A percentile compares a stretch with the other conserved stretches of the same genome.
Conservation (phyloP, 1,284 basidiomycete genomes). For the Tremellales sp. region DNA sequence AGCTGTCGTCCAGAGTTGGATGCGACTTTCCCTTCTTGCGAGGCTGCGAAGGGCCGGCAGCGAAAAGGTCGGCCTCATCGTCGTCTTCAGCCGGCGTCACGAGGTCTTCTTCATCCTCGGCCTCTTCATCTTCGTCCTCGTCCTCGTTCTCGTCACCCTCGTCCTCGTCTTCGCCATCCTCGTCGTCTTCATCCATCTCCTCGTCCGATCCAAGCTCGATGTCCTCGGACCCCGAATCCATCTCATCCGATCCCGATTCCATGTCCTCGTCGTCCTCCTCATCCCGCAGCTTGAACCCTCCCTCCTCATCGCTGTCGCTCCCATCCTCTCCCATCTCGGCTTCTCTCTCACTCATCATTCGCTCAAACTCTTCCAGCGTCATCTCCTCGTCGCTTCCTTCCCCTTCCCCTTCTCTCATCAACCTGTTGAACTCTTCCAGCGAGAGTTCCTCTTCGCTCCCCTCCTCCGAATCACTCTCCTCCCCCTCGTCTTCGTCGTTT, state of each 20-base stretch:
- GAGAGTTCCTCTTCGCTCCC: slow-evolving; percentile 39
- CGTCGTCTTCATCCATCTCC: slow-evolving; percentile 44
- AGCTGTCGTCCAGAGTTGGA: slow-evolving; percentile 80
- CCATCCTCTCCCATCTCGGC: no score
- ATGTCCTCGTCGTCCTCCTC: slow-evolving; percentile 14
- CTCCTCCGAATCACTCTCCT: slow-evolving; percentile 32
- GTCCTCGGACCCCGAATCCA: slow-evolving; percentile 9
- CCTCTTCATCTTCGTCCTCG: slow-evolving; percentile 18
- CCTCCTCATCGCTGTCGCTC: slow-evolving; percentile 7
- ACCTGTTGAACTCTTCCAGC: slow-evolving; percentile 36
- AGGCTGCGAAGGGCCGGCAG: slow-evolving; percentile 40
- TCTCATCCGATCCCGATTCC: slow-evolving; percentile 23
- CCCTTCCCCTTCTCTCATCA: slow-evolving; percentile 28
- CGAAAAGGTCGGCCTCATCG: slow-evolving; percentile 22
- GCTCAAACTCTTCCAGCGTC: background rate
- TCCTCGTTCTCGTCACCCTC: slow-evolving; percentile 46
- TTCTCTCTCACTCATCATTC: no score
- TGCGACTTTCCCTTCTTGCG: slow-evolving; percentile 44
- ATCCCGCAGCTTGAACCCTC: slow-evolving; percentile 5
- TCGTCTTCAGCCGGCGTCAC: slow-evolving; percentile 29
- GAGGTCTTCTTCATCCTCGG: slow-evolving; percentile 17
- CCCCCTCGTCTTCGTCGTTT: slow-evolving; percentile 31
- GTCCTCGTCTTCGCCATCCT: slow-evolving; percentile 55
- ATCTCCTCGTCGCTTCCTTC: slow-evolving; percentile 5
- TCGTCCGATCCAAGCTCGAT: slow-evolving; percentile 8